These are phyloP conservation scores for Apiospora pterosperma DNA, from an alignment of 2,329 filamentous ascomycete genomes.

Conservation along the genomic window DNA sequence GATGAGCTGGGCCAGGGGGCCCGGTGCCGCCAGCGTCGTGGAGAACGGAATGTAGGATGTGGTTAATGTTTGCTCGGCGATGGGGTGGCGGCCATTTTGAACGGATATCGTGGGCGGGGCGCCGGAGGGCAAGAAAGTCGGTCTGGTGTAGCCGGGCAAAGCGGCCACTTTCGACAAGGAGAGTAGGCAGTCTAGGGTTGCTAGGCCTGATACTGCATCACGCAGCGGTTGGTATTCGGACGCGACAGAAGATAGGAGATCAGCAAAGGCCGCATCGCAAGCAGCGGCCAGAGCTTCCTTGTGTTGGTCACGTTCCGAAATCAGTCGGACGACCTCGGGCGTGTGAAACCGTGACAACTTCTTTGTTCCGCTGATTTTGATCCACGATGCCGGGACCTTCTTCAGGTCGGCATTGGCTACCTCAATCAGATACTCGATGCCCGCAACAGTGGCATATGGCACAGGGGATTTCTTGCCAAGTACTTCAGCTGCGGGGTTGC, in stretches of 20 bases:
- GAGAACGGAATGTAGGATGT: conserved; percentile 90
- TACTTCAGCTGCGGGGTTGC: conserved; percentile 64
- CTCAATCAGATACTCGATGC: conserved; percentile 94
- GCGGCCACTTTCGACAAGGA: conserved; percentile 81
- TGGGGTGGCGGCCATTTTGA: conserved; percentile 78
- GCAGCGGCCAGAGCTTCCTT: conserved; percentile 90
- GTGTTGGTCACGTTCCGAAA: conserved; percentile 88
- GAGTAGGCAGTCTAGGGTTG: conserved; percentile 84
- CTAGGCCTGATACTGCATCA: conserved; percentile 81
- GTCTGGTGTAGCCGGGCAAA: conserved; percentile 84
- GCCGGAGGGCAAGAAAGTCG: conserved; percentile 60
- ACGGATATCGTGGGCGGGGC: conserved; percentile 67
- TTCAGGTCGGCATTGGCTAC: conserved; percentile 80
- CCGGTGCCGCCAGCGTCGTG: conserved; percentile 64
- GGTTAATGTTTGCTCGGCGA: conserved; percentile 88
- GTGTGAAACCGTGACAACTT: conserved; percentile 91
- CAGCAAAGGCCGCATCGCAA: conserved; percentile 78
- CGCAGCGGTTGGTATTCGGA: conserved; percentile 86
- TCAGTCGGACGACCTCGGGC: conserved; percentile 78
- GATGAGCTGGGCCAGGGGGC: conserved; percentile 74
- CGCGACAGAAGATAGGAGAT: conserved; percentile 70
- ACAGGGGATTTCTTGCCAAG: conserved; percentile 68
- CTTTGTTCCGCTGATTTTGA: conserved; percentile 93
- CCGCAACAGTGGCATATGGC: conserved; percentile 78
- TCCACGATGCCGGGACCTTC: conserved; percentile 89